Base-by-base conservation (phyloP, 495 filamentous ascomycete species). In the Penicillium ucsense region DNA sequence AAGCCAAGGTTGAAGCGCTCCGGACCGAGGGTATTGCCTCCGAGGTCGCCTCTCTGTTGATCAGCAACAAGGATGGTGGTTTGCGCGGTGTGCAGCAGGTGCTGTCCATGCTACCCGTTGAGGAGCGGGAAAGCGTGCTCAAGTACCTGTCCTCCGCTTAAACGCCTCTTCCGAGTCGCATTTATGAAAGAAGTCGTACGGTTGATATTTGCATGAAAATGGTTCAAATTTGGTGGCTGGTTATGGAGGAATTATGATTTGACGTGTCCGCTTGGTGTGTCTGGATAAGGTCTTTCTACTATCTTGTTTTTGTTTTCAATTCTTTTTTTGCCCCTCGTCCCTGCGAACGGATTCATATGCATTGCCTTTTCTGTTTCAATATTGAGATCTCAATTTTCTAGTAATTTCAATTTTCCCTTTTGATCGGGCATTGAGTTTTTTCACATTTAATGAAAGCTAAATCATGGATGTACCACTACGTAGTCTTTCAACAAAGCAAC, bases 21-120 rank as follows among this genome's bases (percentile, higher is more conserved):
- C 88, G 85, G 72, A 77, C 76, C 8, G 88, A 96, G 43, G 74
- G 79, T 36, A 74, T 95, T 11, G 81, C 85, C 5, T 75, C 75
- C 28, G 86, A 96, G 62, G 82, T 98, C 57, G 85, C 87, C 3
- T 70, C 77, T 35, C 62, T 97, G 32, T 67, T 97, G 56, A 80
- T 87, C 48, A 75, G 76, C 45, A 77, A 89, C 55, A 81, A 81
- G 63, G 81, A 86, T 50, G 80, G 84, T 46, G 88, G 88, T 34
- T 76, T 95, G 49, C 88, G 85, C 77, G 92, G 92, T 57, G 78
- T 98, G 8, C 82, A 87, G 63, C 83, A 89, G 53, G 79, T 92
- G 54, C 68, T 98, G 50, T 79, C 79, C 46, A 89, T 89, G 70
- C 76, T 98, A 71, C 85, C 89, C 20, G 83, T 90, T 41, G 80